phyloP scores from a whole-genome alignment of 768 basidiomycete genomes.

The Mycena rebaudengoi region DNA sequence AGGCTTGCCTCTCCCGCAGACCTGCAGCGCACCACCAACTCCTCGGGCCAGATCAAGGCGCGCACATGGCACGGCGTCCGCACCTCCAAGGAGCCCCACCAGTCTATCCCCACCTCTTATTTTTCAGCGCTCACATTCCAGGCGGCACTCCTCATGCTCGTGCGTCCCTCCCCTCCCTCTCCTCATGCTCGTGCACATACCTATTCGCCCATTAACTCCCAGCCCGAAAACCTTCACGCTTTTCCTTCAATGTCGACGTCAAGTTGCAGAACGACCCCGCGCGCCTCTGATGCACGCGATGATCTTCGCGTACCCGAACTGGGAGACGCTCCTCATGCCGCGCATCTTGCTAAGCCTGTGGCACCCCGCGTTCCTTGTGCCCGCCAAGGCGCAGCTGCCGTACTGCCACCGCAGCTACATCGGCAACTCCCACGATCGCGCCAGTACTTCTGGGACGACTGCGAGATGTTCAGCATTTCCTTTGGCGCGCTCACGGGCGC shows the following conservation, averaged over 20 bases:
- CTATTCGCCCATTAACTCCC: too few relatives aligned
- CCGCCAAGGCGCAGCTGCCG: conserved; percentile 79
- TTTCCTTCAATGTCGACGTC: conserved; percentile 89
- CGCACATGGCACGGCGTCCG: conserved; percentile 80
- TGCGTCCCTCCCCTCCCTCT: conserved; percentile 39
- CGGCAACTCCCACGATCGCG: conserved; percentile 73
- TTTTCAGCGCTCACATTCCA: conserved; percentile 85
- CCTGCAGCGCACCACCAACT: conserved; percentile 85
- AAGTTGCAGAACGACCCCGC: conserved; percentile 93
- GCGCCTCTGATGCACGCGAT: conserved; percentile 80
- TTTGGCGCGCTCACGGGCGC: conserved; percentile 75
- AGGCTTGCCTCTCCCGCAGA: conserved; percentile 50
- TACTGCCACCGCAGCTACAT: conserved; percentile 90
- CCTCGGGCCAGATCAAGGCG: conserved; percentile 75
- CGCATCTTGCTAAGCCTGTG: conserved; percentile 85
- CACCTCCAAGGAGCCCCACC: conserved; percentile 82
- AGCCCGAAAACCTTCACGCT: conserved; percentile 82
- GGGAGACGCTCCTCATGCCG: conserved; percentile 81
- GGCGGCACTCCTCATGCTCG: conserved; percentile 80
- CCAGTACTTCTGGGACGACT: conserved; percentile 89
- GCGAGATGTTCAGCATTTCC: conserved; percentile 86
- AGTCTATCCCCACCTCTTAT: conserved; percentile 92
- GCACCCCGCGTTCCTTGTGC: conserved; percentile 89
- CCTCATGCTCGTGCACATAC: conserved; percentile 16
- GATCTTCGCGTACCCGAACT: conserved; percentile 70